Conservation (phyloP, 768 basidiomycete species). For the Jaapia argillacea region DNA sequence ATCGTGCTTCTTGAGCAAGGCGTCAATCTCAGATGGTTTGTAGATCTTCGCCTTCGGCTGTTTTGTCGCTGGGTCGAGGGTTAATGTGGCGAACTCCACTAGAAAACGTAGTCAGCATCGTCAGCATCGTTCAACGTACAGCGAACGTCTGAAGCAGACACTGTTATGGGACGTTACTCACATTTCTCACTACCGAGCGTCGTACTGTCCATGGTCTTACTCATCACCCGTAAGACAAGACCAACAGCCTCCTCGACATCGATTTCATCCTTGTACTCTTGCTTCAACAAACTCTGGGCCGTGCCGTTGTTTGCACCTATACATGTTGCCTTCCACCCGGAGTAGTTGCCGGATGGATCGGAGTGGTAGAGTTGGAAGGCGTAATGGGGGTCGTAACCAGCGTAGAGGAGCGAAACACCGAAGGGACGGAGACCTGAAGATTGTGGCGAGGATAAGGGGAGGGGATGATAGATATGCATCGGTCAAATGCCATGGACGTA, state of each 20-base stretch:
- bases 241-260: constrained; percentile 84
- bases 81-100: constrained; percentile 97
- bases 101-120: too few species aligned
- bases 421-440: constrained; percentile 90
- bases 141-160: neutral
- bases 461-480: constrained; percentile 4
- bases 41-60: constrained; percentile 88
- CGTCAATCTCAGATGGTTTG: constrained; percentile 81
- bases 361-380: constrained; percentile 97
- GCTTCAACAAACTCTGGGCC: constrained; percentile 89
- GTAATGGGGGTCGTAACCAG: constrained; percentile 94
- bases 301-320: constrained; percentile 98
- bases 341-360: constrained; percentile 97
- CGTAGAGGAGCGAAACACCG: constrained; percentile 94
- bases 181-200: constrained; percentile 94
- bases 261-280: constrained; percentile 97
- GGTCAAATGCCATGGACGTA: constrained; percentile 24
- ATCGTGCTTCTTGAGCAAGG: constrained; percentile 65
- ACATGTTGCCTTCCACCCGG: constrained; percentile 97
- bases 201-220: constrained; percentile 99
- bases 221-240: constrained; percentile 91
- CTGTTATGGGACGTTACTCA: constrained; percentile 35
- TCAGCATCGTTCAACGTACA: too few species aligned
- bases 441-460: too few species aligned
- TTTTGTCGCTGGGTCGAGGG: constrained; percentile 67